Conservation (phyloP, 495 filamentous ascomycete species). For the Bathelium albidoporum region DNA sequence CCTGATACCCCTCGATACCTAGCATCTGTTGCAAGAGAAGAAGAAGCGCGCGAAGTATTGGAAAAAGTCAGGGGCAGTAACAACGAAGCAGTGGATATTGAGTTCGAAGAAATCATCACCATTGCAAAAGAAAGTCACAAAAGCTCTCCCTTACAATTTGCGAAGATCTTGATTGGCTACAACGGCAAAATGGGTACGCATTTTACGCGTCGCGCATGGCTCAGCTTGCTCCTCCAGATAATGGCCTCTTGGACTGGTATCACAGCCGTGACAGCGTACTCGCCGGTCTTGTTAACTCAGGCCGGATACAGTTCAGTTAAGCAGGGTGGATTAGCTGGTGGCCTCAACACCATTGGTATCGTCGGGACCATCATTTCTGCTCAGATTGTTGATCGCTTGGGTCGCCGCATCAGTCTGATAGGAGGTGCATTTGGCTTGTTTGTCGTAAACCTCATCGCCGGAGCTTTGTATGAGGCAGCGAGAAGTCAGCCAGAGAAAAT, state of each 20-base stretch:
- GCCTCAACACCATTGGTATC: conserved; percentile 45
- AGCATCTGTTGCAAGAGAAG: conserved; percentile 32
- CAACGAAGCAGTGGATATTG: conserved; percentile 21
- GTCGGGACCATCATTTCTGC: conserved; percentile 45
- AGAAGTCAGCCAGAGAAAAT: not conserved
- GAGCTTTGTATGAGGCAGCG: conserved; percentile 14
- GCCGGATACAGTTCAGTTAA: conserved; percentile 31
- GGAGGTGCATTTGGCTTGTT: conserved; percentile 26
- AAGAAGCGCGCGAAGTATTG: conserved; percentile 34
- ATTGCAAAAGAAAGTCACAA: conserved; percentile 26
- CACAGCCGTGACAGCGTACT: conserved; percentile 31
- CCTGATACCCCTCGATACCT: conserved; percentile 41
- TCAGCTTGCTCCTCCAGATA: conserved; percentile 45
- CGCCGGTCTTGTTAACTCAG: conserved; percentile 12
- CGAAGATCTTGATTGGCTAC: conserved; percentile 10
- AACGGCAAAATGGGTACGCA: conserved; percentile 9
- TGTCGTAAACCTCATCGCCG: conserved; percentile 11
- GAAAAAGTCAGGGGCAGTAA: conserved; percentile 14
- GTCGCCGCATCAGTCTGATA: conserved; percentile 38
- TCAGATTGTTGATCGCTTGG: conserved; percentile 43
- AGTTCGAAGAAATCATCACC: conserved; percentile 36
- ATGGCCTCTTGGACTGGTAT: conserved; percentile 45
- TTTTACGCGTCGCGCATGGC: conserved; percentile 38
- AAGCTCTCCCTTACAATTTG: conserved; percentile 35
- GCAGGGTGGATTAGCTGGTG: conserved; percentile 42